These are phyloP conservation scores for Helotiales sp. DNA, from an alignment of 2,329 filamentous ascomycete species.

Conservation along the genomic window DNA sequence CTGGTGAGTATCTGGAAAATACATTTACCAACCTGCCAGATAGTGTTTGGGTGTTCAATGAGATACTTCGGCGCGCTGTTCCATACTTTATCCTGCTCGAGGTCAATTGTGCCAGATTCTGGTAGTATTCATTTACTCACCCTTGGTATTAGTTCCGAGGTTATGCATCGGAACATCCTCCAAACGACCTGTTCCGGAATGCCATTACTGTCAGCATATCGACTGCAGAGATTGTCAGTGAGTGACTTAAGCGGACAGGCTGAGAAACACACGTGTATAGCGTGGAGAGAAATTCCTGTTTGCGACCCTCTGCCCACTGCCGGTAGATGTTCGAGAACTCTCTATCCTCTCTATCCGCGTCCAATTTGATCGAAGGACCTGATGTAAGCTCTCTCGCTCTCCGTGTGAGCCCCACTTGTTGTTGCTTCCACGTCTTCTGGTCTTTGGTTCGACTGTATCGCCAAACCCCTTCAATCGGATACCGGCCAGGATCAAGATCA, in stretches of 20 bases:
- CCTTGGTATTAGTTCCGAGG: conserved; percentile 14
- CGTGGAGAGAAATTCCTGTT: conserved; percentile 7
- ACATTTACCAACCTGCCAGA: conserved; percentile 23
- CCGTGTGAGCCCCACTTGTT: background rate
- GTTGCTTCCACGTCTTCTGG: conserved; percentile 5
- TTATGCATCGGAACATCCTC: conserved; percentile 16
- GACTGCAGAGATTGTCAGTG: background rate
- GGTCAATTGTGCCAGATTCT: background rate
- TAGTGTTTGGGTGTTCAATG: conserved; percentile 11
- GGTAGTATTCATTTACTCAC: background rate
- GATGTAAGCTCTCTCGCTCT: conserved; percentile 3
- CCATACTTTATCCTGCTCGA: background rate
- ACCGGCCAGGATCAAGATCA: conserved; percentile 4
- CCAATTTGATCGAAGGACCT: background rate
- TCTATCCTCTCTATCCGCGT: conserved; percentile 10
- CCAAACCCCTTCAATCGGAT: conserved; percentile 1
- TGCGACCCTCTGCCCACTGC: conserved; percentile 4
- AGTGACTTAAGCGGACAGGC: background rate
- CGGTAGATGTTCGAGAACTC: conserved; percentile 18
- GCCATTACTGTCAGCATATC: background rate
- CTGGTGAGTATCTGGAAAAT: conserved; percentile 17
- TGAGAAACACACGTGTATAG: conserved; percentile 8
- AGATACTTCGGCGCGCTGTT: conserved; percentile 4
- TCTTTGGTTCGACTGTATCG: background rate
- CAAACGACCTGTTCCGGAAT: conserved; percentile 17